Percentiles rank a stretch among this genome's conserved stretches.
These are phyloP conservation scores for Wickerhamiella kazuoi DNA, from an alignment of 805 yeast genomes.

Conservation along the genomic window DNA sequence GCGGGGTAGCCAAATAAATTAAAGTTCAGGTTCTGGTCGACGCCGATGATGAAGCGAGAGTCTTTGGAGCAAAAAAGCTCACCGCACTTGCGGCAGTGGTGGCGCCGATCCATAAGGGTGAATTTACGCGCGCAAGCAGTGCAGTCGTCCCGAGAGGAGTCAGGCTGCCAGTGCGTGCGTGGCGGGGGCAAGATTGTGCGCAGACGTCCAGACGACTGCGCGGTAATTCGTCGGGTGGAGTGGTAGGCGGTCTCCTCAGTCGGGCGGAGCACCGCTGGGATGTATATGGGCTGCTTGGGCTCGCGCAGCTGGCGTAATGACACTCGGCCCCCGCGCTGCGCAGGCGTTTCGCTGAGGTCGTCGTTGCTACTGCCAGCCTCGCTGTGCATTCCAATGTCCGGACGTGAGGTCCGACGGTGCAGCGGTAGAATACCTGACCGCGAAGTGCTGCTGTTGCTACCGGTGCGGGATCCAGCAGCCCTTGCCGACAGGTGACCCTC, in stretches of 20 bases:
- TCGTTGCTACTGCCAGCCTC: no score
- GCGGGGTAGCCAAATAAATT: slow-evolving; percentile 51
- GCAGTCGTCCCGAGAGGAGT: slow-evolving; percentile 46
- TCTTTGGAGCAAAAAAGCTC: slow-evolving; percentile 61
- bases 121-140: slow-evolving; percentile 49
- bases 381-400: no score
- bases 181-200: slow-evolving; percentile 15
- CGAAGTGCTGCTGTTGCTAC: no score
- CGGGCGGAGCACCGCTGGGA: slow-evolving; percentile 72
- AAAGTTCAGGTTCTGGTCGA: slow-evolving; percentile 31
- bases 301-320: slow-evolving; percentile 53
- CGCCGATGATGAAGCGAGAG: slow-evolving; percentile 35
- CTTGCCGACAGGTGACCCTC: no score
- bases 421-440: no score
- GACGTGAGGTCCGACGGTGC: no score
- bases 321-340: slow-evolving; percentile 8
- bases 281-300: slow-evolving; percentile 71
- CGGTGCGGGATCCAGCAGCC: no score
- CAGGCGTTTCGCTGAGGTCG: slow-evolving; percentile 2
- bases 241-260: slow-evolving; percentile 19
- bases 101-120: slow-evolving; percentile 62
- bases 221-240: slow-evolving; percentile 10
- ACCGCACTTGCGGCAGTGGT: slow-evolving; percentile 77
- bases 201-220: slow-evolving; percentile 10
- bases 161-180: slow-evolving; percentile 36